Conservation (phyloP, 768 basidiomycete species). For the Suillus spraguei region DNA sequence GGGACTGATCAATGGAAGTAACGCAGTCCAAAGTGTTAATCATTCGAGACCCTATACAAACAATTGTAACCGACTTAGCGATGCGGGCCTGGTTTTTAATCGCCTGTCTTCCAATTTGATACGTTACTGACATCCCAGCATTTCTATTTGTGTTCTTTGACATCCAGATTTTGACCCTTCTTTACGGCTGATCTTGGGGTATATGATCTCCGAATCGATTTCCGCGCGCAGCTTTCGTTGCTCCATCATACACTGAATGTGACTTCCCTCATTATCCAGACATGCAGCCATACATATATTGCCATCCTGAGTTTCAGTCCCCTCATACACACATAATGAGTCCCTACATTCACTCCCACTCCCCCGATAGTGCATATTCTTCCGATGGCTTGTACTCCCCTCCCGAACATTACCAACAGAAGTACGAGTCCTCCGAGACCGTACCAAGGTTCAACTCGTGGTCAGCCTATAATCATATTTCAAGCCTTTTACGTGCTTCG, state of each 20-base stretch:
- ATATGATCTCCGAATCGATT: constrained; percentile 33
- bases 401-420: constrained; percentile 26
- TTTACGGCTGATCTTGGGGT: constrained; percentile 26
- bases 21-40: constrained; percentile 30
- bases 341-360: constrained; percentile 25
- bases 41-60: constrained; percentile 28
- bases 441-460: constrained; percentile 20
- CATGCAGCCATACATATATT: constrained; percentile 36
- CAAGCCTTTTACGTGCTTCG: constrained; percentile 16
- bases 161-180: constrained; percentile 23
- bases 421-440: constrained; percentile 18
- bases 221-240: constrained; percentile 26
- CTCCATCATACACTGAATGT: constrained; percentile 25
- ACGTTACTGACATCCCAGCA: constrained; percentile 33
- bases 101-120: constrained; percentile 22
- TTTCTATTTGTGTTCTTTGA: constrained; percentile 17
- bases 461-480: constrained; percentile 20
- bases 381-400: constrained; percentile 25
- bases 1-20: constrained; percentile 36
- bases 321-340: constrained; percentile 30
- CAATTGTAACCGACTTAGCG: constrained; percentile 25
- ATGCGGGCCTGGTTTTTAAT: constrained; percentile 34
- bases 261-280: constrained; percentile 14
- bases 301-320: constrained; percentile 25
- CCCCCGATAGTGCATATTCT: constrained; percentile 20